phyloP scores from a whole-genome alignment of 208 protist genomes.

The Wallacemonas rigidus region DNA sequence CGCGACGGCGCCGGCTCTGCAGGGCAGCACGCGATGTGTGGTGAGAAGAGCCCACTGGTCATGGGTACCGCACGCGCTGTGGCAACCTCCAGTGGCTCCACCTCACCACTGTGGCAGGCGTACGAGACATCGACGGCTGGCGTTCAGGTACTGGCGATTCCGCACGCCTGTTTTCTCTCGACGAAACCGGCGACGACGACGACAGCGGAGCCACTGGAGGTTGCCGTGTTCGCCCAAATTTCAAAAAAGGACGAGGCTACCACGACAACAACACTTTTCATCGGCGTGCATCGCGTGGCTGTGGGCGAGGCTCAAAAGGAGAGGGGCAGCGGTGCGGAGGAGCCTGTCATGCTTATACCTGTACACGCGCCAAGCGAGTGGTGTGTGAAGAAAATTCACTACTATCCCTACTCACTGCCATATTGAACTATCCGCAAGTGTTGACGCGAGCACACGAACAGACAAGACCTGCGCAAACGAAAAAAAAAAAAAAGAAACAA shows the following conservation, averaged over 20 bases:
- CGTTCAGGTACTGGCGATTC: conserved; percentile 25
- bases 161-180: neutral
- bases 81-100: neutral
- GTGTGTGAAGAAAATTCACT: neutral
- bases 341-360: neutral
- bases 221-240: conserved; percentile 5
- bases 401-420: conserved; percentile 14
- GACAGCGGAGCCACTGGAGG: neutral
- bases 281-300: conserved; percentile 6
- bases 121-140: neutral
- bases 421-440: neutral
- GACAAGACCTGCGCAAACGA: neutral
- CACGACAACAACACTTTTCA: neutral
- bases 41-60: conserved; percentile 20
- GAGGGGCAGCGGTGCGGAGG: neutral
- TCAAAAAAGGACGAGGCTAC: neutral
- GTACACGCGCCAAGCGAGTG: neutral
- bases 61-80: conserved; percentile 9
- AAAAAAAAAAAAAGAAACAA: conserved; percentile 5
- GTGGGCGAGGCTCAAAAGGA: neutral
- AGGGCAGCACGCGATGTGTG: neutral
- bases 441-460: conserved; percentile 8
- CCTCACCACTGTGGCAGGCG: conserved; percentile 1
- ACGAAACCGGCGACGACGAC: neutral
- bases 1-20: neutral